Conservation (phyloP, 2,329 filamentous ascomycete genomes). For the Paraconiothyrium sp. region DNA sequence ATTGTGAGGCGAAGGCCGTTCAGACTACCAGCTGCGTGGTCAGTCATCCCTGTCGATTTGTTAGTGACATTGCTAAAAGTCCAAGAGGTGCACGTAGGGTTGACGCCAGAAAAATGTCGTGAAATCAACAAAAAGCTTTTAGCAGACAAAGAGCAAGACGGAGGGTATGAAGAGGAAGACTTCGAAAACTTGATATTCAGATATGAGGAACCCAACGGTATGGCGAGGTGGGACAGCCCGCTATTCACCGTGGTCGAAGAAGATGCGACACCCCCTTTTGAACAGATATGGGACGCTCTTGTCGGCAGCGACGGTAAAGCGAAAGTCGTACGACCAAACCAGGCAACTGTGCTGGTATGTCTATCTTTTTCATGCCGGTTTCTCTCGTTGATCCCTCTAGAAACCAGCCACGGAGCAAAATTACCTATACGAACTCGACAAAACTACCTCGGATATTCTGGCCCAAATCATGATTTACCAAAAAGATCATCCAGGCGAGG, state of each 20-base stretch:
- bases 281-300: conserved; percentile 78
- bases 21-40: conserved; percentile 79
- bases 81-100: conserved; percentile 66
- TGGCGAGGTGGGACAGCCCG: conserved; percentile 85
- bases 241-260: conserved; percentile 82
- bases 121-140: conserved; percentile 69
- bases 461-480: conserved; percentile 74
- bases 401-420: conserved; percentile 71
- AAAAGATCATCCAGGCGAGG: conserved; percentile 69
- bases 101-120: conserved; percentile 63
- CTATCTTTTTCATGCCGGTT: not conserved
- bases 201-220: conserved; percentile 86
- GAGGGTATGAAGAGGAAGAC: conserved; percentile 66
- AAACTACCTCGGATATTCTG: conserved; percentile 79
- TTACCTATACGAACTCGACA: conserved; percentile 82
- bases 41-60: conserved; percentile 34
- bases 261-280: conserved; percentile 73
- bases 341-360: conserved; percentile 72
- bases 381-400: conserved; percentile 33
- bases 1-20: conserved; percentile 83
- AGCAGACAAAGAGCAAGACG: conserved; percentile 47
- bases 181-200: conserved; percentile 84
- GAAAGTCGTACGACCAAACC: conserved; percentile 76
- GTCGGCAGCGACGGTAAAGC: conserved; percentile 67
- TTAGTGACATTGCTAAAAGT: conserved; percentile 39